Percentiles rank a stretch among this genome's conserved stretches.
Conservation (phyloP, 176 grass and related monocot genomes). For the Stipa capillata region DNA sequence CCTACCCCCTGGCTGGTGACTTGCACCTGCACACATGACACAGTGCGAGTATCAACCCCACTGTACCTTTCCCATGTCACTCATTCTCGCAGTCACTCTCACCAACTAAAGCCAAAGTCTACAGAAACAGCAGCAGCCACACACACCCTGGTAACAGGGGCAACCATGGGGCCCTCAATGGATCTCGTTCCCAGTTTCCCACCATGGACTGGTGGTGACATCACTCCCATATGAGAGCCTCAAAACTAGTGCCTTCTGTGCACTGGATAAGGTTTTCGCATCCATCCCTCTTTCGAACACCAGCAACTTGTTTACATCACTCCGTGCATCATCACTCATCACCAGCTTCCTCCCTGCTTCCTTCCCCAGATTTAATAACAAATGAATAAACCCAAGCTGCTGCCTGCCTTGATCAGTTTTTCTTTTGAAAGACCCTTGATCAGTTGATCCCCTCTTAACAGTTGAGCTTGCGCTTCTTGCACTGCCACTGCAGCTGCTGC, state of each 20-base stretch:
- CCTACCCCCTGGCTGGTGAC: not conserved
- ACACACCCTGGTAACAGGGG: not conserved
- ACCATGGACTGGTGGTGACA: not conserved
- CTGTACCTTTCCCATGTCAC: not conserved
- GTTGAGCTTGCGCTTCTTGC: not conserved
- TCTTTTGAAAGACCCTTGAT: not conserved
- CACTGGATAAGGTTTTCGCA: slow-evolving; percentile 7
- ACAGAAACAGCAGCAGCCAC: not conserved
- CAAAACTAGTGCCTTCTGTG: slow-evolving; percentile 3
- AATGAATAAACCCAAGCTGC: not conserved
- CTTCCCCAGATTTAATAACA: not conserved
- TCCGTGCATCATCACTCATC: slow-evolving; percentile 27
- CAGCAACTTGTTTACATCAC: not conserved
- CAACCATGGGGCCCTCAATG: not conserved
- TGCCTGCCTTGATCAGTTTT: not conserved
- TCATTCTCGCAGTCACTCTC: not conserved
- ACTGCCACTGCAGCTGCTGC: not conserved
- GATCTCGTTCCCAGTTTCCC: too few relatives aligned
- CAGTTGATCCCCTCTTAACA: not conserved
- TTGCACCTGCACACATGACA: not conserved
- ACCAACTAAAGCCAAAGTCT: too few relatives aligned
- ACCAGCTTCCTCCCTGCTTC: not conserved
- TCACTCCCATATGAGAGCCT: slow-evolving; percentile 3
- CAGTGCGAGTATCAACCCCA: not conserved
- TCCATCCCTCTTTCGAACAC: not conserved